Conservation (phyloP, 2,329 filamentous ascomycete genomes). For the Fusarium dimerum region DNA sequence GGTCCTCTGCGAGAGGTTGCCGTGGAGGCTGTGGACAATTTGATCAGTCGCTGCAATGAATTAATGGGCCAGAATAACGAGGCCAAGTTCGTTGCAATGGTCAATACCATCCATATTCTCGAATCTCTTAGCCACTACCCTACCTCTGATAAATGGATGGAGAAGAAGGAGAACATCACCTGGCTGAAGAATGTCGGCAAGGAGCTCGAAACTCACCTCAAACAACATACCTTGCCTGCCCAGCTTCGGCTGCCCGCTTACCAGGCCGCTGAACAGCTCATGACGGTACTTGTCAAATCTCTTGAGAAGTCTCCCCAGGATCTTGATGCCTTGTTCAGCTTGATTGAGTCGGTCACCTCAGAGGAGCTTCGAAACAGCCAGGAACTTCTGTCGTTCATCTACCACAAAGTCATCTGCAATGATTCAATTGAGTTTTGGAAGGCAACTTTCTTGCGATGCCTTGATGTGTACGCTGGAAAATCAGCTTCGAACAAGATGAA, state of each 20-base stretch:
- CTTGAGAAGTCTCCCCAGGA: constrained; percentile 74
- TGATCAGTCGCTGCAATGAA: constrained; percentile 69
- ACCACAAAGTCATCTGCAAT: constrained; percentile 78
- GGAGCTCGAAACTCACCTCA: constrained; percentile 75
- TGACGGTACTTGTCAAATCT: constrained; percentile 81
- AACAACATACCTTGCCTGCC: constrained; percentile 67
- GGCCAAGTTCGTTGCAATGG: constrained; percentile 66
- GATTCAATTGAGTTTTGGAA: constrained; percentile 86
- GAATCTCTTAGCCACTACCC: constrained; percentile 73
- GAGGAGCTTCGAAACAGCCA: constrained; percentile 80
- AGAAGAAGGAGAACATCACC: constrained; percentile 59
- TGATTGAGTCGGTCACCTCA: constrained; percentile 81
- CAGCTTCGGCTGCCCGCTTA: constrained; percentile 80
- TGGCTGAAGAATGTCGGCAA: constrained; percentile 70
- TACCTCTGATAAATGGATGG: constrained; percentile 70
- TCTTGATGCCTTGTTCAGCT: constrained; percentile 78
- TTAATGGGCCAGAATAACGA: constrained; percentile 67
- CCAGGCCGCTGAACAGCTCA: constrained; percentile 85
- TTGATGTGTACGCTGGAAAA: constrained; percentile 83
- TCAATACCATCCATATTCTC: constrained; percentile 86
- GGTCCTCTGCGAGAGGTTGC: constrained; percentile 73
- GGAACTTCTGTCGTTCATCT: constrained; percentile 78
- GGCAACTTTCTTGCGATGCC: constrained; percentile 76
- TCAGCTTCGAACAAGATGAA: constrained; percentile 85
- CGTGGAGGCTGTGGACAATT: constrained; percentile 68